phyloP scores from a whole-genome alignment of 2,329 filamentous ascomycete species.

The Neofusicoccum sp. region DNA sequence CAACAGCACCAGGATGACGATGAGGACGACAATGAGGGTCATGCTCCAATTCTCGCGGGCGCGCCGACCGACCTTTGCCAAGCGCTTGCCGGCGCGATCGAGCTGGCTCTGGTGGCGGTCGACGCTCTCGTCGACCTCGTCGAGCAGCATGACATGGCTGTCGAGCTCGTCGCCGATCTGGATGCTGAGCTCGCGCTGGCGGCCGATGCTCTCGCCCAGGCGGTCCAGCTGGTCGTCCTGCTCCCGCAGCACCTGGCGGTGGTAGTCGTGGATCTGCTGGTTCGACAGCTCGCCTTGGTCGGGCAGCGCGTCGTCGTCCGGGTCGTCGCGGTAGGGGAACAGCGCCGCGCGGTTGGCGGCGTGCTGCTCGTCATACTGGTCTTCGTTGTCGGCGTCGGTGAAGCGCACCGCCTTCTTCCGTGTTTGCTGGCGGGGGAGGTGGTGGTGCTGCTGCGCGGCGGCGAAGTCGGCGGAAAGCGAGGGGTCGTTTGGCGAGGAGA shows the following conservation, averaged over 20 bases:
- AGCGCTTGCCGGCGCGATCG: constrained; percentile 67
- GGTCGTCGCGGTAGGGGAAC: constrained; percentile 72
- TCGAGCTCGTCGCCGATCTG: constrained; percentile 96
- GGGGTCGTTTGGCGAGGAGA: constrained; percentile 46
- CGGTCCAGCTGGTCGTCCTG: constrained; percentile 93
- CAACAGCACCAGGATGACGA: constrained; percentile 76
- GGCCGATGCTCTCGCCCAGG: constrained; percentile 78
- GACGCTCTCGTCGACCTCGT: constrained; percentile 80
- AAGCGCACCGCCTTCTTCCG: constrained; percentile 77
- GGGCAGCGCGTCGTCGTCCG: constrained; percentile 41
- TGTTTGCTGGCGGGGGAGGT: constrained; percentile 25
- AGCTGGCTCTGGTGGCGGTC: constrained; percentile 78
- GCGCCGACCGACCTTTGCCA: constrained; percentile 70
- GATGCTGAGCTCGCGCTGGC: constrained; percentile 89
- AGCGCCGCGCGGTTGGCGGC: constrained; percentile 57
- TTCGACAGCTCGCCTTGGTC: constrained; percentile 67
- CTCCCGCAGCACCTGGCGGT: constrained; percentile 74
- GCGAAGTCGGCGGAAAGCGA: constrained; percentile 37
- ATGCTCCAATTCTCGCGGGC: constrained; percentile 86
- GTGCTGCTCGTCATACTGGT: constrained; percentile 36
- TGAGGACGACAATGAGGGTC: constrained; percentile 74
- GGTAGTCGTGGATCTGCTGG: constrained; percentile 81
- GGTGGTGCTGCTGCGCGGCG: constrained; percentile 33
- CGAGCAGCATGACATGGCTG: constrained; percentile 81
- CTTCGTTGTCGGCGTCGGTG: constrained; percentile 55